These are phyloP conservation scores for Ziziphus jujuba DNA, from an alignment of 306 rosid species.

Conservation along the genomic window DNA sequence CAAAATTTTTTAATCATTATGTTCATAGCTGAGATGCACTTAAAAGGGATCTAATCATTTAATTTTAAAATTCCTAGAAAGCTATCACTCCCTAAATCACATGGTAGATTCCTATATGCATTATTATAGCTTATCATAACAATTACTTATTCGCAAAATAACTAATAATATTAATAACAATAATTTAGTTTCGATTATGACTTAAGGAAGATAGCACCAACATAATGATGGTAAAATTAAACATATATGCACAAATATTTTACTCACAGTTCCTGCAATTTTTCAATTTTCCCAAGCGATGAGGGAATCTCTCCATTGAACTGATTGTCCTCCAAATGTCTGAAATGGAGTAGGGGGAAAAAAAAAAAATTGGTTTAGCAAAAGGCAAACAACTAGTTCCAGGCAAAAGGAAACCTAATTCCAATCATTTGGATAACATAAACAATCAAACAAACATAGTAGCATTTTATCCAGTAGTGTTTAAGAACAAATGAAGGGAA, in stretches of 20 bases:
- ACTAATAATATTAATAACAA: no score
- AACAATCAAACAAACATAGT: conserved; percentile 1
- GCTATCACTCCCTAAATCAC: no score
- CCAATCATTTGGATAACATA: conserved; percentile 23
- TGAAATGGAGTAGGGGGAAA: conserved; percentile 19
- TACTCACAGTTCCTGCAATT: conserved; percentile 79
- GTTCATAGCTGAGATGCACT: no score
- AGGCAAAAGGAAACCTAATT: conserved; percentile 19
- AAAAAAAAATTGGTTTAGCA: conserved; percentile 9
- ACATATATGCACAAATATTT: background rate
- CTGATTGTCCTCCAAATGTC: conserved; percentile 85
- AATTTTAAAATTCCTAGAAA: no score
- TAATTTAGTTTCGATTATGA: no score
- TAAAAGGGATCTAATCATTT: no score
- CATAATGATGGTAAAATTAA: background rate
- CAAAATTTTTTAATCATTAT: no score
- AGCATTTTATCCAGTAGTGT: background rate
- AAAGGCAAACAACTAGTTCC: conserved; percentile 17
- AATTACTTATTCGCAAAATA: no score
- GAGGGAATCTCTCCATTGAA: conserved; percentile 77
- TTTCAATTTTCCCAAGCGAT: conserved; percentile 59
- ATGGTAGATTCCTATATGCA: no score
- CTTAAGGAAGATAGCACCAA: background rate
- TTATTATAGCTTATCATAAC: no score
- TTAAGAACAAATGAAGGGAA: conserved; percentile 8